Percentiles rank a stretch among this genome's conserved stretches.
phyloP scores from a whole-genome alignment of 192 early-diverging fungal genomes.

The Coemansia sp. region DNA sequence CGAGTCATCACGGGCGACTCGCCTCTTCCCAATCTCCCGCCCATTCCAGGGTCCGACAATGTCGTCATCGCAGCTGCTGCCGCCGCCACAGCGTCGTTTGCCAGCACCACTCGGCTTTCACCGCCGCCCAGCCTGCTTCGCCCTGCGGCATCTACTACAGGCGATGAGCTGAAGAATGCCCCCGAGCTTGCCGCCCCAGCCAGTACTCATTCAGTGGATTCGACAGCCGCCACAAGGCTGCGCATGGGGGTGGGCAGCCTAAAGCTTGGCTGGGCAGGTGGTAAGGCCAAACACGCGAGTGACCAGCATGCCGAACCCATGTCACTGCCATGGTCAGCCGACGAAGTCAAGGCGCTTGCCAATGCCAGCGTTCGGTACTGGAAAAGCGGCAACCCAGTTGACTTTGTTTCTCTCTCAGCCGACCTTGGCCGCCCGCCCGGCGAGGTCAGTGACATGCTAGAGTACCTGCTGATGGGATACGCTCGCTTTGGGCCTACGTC shows the following conservation, averaged over 20 bases:
- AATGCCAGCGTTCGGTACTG: slow-evolving; percentile 27
- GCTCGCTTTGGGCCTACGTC: slow-evolving; percentile 31
- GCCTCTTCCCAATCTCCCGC: slow-evolving; percentile 29
- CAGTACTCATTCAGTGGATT: slow-evolving; percentile 2
- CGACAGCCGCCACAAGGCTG: slow-evolving; percentile 12
- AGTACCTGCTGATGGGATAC: slow-evolving; percentile 40
- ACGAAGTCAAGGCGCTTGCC: slow-evolving; percentile 30
- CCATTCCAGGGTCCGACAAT: slow-evolving; percentile 24
- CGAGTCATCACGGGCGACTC: slow-evolving; percentile 24
- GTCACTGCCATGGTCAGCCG: slow-evolving; percentile 27
- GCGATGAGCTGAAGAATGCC: slow-evolving; percentile 10
- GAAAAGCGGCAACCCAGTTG: slow-evolving; percentile 27
- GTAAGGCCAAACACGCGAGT: slow-evolving; percentile 11
- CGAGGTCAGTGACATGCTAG: slow-evolving; percentile 45
- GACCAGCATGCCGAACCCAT: not conserved
- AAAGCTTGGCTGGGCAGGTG: slow-evolving; percentile 19
- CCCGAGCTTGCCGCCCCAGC: not conserved
- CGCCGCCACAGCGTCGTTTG: slow-evolving; percentile 2
- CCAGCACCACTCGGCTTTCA: slow-evolving; percentile 5
- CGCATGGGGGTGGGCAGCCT: slow-evolving; percentile 24
- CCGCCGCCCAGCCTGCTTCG: slow-evolving; percentile 11
- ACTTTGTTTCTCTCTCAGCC: slow-evolving; percentile 14
- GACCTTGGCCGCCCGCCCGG: slow-evolving; percentile 21
- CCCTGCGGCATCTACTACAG: slow-evolving; percentile 22
- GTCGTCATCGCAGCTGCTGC: not conserved